Evolutionary conservation across 768 basidiomycete species (phyloP).

Genomic region (Russula sp.): DNA sequence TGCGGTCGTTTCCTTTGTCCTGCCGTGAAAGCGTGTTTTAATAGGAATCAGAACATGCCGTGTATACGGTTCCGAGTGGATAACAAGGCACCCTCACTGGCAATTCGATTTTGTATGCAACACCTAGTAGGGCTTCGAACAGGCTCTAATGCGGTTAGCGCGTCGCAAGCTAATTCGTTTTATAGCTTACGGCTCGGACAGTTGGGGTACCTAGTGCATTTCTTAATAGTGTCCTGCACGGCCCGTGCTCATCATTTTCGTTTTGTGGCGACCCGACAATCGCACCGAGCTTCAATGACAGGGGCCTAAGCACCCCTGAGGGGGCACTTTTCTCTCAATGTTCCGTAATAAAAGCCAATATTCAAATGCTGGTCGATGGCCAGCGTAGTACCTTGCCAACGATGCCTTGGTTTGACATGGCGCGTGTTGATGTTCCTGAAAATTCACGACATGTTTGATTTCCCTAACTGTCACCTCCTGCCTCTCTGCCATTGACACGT

Average conservation of each 20-base stretch:
- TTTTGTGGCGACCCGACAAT: background rate
- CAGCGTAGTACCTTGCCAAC: conserved; percentile 15
- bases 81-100: conserved; percentile 1
- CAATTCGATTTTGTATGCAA: background rate
- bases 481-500: background rate
- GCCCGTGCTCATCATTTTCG: background rate
- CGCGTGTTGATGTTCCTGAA: conserved; percentile 1
- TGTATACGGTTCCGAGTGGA: conserved; percentile 7
- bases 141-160: conserved; percentile 15
- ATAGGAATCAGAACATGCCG: background rate
- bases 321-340: background rate
- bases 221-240: background rate
- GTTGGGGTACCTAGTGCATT: background rate
- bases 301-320: background rate
- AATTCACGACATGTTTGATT: conserved; percentile 12
- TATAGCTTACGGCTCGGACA: conserved; percentile 3
- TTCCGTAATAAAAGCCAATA: background rate
- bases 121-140: background rate
- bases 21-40: conserved; percentile 19
- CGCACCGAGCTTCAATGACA: conserved; percentile 6
- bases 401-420: conserved; percentile 11
- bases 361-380: background rate
- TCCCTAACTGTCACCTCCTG: conserved; percentile 17
- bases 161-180: conserved; percentile 1
- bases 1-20: conserved; percentile 1